Conservation (phyloP, 768 basidiomycete genomes). For the Agrocybe pediades region DNA sequence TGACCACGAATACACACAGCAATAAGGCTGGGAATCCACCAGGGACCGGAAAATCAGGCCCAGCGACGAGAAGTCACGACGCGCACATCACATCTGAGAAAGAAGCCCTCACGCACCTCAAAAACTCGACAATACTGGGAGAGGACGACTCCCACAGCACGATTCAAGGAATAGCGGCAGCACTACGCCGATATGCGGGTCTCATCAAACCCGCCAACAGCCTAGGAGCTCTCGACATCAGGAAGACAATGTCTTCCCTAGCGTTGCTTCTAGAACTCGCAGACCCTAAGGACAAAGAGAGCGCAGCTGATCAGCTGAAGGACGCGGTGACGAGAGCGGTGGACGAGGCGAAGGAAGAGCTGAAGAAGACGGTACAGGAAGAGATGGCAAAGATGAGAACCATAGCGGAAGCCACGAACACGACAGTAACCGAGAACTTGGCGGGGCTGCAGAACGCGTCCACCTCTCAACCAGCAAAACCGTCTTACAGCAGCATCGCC, state of each 20-base stretch:
- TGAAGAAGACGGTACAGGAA: neutral
- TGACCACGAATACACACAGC: too few relatives aligned
- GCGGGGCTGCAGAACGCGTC: neutral
- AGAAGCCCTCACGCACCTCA: neutral
- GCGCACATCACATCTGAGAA: neutral
- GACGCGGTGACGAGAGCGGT: neutral
- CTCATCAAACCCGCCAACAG: neutral
- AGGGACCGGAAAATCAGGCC: neutral
- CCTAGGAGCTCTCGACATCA: neutral
- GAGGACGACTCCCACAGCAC: neutral
- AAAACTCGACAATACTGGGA: neutral
- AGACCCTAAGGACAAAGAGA: neutral
- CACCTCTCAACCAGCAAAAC: neutral
- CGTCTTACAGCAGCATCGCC: neutral
- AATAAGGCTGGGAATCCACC: neutral
- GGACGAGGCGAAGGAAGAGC: neutral
- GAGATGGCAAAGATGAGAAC: neutral
- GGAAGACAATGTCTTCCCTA: neutral
- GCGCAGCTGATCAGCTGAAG: neutral
- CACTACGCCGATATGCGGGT: neutral
- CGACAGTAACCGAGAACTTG: neutral
- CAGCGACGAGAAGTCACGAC: neutral
- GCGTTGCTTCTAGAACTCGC: neutral
- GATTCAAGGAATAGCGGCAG: neutral
- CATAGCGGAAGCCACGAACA: neutral